Evolutionary conservation across 768 basidiomycete genomes (phyloP), one percentile per base, ranked within the genome.

Genomic region (Mycena pura): DNA sequence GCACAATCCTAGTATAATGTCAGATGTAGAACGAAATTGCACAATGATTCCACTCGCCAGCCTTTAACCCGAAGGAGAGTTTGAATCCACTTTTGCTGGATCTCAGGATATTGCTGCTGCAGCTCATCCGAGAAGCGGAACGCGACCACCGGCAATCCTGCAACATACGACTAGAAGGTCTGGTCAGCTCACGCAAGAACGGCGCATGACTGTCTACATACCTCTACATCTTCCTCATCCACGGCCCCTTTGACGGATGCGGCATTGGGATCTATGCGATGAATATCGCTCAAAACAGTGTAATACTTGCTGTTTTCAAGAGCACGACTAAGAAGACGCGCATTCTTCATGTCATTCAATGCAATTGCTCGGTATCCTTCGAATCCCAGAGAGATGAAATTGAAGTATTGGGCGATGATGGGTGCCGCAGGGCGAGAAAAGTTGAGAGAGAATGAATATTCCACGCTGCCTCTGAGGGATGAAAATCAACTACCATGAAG

Each of bases 361-460:
- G 80, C 82, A 17, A 85, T 73, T 13, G 69, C 70, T 17, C 80
- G 80, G 70, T 86, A 88, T 1, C 86, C 86, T 62, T 82, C 77
- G 61, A 83, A 84, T 22, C 86, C 87, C 28, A 88, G 78, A 62
- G 86, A 82, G 28, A 88, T 70, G 69, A 88, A 77, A 66, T 86
- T 87, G 78, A 87, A 89, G 67, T 86, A 85, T 65, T 87, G 86
- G 3, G 80, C 83, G 36, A 88, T 80, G 65, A 88, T 83, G 2
- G 86, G 87, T 5, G 86, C 86, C 6, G 86, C 86, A 0, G 87
- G 82, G 8, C 84, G 82, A 34, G 84, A 86, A 68, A 87, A 86
- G 66, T 86, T 86, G 64, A 88, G 77, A 6, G 85, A 86, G 73
- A 87, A 90, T 2, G 90, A 90, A 72, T 95, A 95, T 72, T 96